Evolutionary conservation across 768 basidiomycete genomes (phyloP), one percentile per base, ranked within the genome.

Genomic region (Tephrocybe sp.): DNA sequence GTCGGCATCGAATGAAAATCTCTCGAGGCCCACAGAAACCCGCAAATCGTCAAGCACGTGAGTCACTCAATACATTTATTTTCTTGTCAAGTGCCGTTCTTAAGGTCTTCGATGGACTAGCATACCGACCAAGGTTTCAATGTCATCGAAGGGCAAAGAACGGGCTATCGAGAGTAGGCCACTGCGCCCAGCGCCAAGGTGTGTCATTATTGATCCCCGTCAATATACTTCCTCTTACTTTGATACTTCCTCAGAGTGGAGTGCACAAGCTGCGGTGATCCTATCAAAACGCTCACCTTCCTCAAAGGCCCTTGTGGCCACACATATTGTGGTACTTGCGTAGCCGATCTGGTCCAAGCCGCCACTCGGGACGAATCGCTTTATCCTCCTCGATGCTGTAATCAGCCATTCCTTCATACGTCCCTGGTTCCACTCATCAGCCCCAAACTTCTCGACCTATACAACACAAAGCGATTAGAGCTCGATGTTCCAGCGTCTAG

Each of bases 331-430:
- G 53, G 47, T 32, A 47, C 14, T 14, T 78, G 74, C 45, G 30
- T 73, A 34, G 32, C 59, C 10, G 59, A 57, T 45, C 63, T 76
- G 48, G 66, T 70, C 21, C 58, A 70, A 40, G 58, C 69, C 0
- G 67, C 68, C 6, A 64, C 64, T n/a, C 66, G 58, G 2, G 77
- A 79, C 43, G 75, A 77, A 34, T 57, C 66, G 0, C 65, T 77
- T 15, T 65, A 71, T 51, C 77, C 77, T 1, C 59, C 73, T 3
- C 65, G 68, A 40, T 79, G 76, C 54, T 78, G 75, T 51, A 59
- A 61, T n/a, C 45, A 58, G 6, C 50, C 60, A 15, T 58, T 63
- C 15, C 62, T 68, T 33, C 49, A 65, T 12, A 37, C 65, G 12
- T n/a, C 33, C n/a, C 12, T 59, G n/a, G 17, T 48, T 24, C 45